phyloP scores from a whole-genome alignment of 106 monocot species.

The Alisma plantagoaquatica region DNA sequence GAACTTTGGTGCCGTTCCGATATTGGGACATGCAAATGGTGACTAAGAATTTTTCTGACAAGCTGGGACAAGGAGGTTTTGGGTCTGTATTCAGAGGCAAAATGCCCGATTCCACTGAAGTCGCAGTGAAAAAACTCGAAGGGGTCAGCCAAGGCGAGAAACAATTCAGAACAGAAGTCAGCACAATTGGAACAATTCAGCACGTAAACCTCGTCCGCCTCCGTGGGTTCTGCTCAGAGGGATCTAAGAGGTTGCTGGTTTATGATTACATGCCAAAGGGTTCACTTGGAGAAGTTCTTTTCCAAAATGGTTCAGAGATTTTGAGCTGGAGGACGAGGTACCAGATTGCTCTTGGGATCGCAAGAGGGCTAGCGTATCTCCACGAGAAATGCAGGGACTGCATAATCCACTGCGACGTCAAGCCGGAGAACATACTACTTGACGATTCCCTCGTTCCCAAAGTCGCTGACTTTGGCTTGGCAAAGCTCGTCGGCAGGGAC shows the following conservation, averaged over 20 bases:
- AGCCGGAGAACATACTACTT: conserved; percentile 18
- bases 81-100: conserved; percentile 11
- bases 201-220: conserved; percentile 16
- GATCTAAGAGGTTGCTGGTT: conserved; percentile 11
- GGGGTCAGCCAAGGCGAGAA: conserved; percentile 16
- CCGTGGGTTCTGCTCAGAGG: conserved; percentile 11
- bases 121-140: conserved; percentile 16
- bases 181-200: conserved; percentile 17
- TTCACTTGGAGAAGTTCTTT: conserved; percentile 8
- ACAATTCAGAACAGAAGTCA: conserved; percentile 12
- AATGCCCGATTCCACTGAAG: conserved; percentile 5
- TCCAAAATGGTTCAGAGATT: not conserved
- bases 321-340: conserved; percentile 9
- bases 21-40: conserved; percentile 8
- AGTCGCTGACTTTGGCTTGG: conserved; percentile 20
- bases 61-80: conserved; percentile 13
- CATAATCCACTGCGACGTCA: conserved; percentile 21
- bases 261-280: conserved; percentile 22
- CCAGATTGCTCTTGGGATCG: conserved; percentile 4
- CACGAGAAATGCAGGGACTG: conserved; percentile 18
- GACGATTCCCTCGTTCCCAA: conserved; percentile 5
- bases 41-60: conserved; percentile 14
- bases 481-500: conserved; percentile 15
- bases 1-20: conserved; percentile 4
- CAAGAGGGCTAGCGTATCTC: conserved; percentile 15